Base-by-base conservation (phyloP, 2,329 filamentous ascomycete genomes). In the Arthroderma uncinatum region DNA sequence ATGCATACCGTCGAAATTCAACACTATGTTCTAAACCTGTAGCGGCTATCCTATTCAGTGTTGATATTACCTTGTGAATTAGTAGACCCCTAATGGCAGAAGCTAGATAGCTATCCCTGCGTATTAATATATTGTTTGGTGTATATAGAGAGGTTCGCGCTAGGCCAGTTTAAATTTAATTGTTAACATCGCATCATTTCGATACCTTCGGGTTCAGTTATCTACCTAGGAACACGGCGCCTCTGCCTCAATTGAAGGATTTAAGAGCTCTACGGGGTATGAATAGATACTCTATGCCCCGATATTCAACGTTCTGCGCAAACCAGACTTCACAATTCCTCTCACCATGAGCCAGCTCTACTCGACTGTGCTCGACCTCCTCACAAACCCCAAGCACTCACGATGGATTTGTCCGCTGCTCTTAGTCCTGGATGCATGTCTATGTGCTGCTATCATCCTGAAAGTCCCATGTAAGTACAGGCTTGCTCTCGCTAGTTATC, bases 401-500 rank as follows among this genome's bases (percentile, higher is more conserved):
- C 71, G 67, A 79, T 85, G 82, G 82, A 78, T 91, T 42, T 75
- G 83, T 4, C 79, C 83, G 0, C 74, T 83, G 2, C 77, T 95
- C 4, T 76, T 93, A 62, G 69, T 86, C 33, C 76, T 80, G 56
- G 91, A 96, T 67, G 83, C 82, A 6, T 71, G 81, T 16, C 79
- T 95, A 21, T 93, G 87, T 70, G 79, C 74, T 14, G 69, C 88
- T 34, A 79, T 96, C 62, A 86, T 95, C 62, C 84, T 82, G 79
- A 91, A 84, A 70, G 79, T 95, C 58, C 84, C 90, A 40, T 95
- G 90, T 95, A 76, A 75, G 85, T 68, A 56, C 36, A 23, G 23
- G 9, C 23, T 55, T n/a, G n/a, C n/a, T n/a, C n/a, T n/a, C n/a
- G n/a, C n/a, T 56, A 19, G 23, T 54, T 25, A 34, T n/a, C 21